Evolutionary conservation across 2,329 filamentous ascomycete species (phyloP), one percentile per base, ranked within the genome.

Genomic region (Dactylellina parvicollis): DNA sequence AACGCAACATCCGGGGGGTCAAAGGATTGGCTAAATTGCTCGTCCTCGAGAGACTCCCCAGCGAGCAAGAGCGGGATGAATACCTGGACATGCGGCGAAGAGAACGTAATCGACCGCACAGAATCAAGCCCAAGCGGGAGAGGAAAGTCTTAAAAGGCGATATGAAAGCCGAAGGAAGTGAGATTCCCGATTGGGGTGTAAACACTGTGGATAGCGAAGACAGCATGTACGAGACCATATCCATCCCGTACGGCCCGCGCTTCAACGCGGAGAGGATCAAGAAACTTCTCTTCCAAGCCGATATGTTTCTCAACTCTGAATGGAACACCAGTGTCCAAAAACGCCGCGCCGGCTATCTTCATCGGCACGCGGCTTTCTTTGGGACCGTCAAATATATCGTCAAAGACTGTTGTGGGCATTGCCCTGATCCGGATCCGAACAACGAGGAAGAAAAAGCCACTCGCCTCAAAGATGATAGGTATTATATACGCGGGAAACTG

Each of bases 221-320:
- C 49, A 91, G 89, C 34, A 88, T 90, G 78, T 96, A 96, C 76
- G 88, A 94, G 78, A 91, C 89, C 0, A 90, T 92, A 80, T 90
- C 86, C 3, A 85, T 91, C 32, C 88, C 88, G 0, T 92, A 90
- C 74, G 61, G 61, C 8, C 36, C 36, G n/a, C 36, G 40, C 14
- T 70, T 86, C 76, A 82, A 86, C 59, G 88, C 89, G n/a, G 87
- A 87, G 77, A 88, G 88, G 77, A 93, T 96, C 65, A 91, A 95
- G 80, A 92, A 90, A 78, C 83, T 95, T 0, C 86, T 92, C 42
- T 96, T 92, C 78, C 91, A 89, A 1, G 89, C 90, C 75, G 92
- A 96, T 79, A 80, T 96, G n/a, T 83, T 96, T 4, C 85, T 96
- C n/a, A 95, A 96, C 77, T 90, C 90, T 0, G 91, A 96, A 78